A percentile compares a stretch with the other conserved stretches of the same genome.
These are phyloP conservation scores for Setaria viridis DNA, from an alignment of 202 grass and related monocot species.

Conservation along the genomic window DNA sequence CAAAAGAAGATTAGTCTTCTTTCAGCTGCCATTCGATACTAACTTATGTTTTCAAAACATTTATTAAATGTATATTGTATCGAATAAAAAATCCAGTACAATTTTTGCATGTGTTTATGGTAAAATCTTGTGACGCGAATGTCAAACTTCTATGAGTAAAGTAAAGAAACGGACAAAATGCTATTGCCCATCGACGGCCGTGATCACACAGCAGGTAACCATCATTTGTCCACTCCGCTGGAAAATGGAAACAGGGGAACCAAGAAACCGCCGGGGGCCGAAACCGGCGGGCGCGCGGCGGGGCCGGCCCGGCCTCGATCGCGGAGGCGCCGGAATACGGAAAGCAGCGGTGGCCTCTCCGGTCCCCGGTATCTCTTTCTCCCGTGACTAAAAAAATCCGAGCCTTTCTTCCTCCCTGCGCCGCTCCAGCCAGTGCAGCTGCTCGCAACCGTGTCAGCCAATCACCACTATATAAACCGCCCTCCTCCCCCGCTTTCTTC, in stretches of 20 bases:
- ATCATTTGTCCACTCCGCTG: neutral
- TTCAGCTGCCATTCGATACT: too few species aligned
- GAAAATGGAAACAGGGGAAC: neutral
- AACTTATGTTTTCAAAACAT: too few species aligned
- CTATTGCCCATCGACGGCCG: neutral
- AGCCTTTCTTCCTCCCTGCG: neutral
- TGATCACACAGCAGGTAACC: neutral
- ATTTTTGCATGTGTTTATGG: too few species aligned
- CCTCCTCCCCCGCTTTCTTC: neutral
- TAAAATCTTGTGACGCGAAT: neutral
- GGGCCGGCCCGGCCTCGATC: neutral
- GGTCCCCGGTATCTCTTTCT: neutral
- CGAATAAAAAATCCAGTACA: too few species aligned
- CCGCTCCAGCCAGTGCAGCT: neutral
- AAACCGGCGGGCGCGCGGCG: neutral
- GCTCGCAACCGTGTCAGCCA: neutral
- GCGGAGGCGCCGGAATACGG: neutral
- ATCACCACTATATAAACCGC: slow-evolving; percentile 41
- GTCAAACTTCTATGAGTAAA: neutral
- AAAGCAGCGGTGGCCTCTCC: neutral
- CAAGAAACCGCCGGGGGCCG: neutral
- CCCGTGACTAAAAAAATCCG: neutral
- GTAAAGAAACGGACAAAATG: too few species aligned
- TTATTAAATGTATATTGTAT: too few species aligned
- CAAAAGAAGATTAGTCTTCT: too few species aligned